Evolutionary conservation across 1,284 basidiomycete species (phyloP).

Genomic region (Meripilus lineatus): DNA sequence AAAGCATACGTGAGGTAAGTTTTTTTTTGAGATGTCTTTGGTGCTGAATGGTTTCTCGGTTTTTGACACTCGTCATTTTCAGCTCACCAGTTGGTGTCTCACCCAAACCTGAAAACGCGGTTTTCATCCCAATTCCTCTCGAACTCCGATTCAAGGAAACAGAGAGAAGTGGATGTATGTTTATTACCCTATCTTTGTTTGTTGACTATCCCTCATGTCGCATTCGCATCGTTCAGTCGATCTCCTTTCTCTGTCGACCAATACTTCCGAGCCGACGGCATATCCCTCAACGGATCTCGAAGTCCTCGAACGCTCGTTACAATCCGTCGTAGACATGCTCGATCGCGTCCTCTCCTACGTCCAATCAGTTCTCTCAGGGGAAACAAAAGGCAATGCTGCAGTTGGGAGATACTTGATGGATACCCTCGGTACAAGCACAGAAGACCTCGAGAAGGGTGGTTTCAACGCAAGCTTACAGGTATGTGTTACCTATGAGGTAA

Average conservation of each 20-base stretch:
- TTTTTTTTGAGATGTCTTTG: too few species aligned
- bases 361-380: slow-evolving; percentile 74
- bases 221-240: slow-evolving; percentile 52
- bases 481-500: too few species aligned
- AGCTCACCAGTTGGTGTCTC: slow-evolving; percentile 82
- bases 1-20: slow-evolving; percentile 83
- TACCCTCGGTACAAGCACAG: slow-evolving; percentile 68
- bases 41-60: too few species aligned
- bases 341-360: slow-evolving; percentile 88
- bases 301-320: slow-evolving; percentile 67
- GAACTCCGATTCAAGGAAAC: slow-evolving; percentile 77
- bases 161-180: slow-evolving; percentile 82
- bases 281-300: slow-evolving; percentile 60
- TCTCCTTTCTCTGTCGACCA: slow-evolving; percentile 44
- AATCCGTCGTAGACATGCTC: slow-evolving; percentile 73
- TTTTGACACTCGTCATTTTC: slow-evolving; percentile 10
- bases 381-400: slow-evolving; percentile 79
- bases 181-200: neutral
- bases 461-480: slow-evolving; percentile 78
- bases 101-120: slow-evolving; percentile 88
- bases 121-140: slow-evolving; percentile 86
- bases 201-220: slow-evolving; percentile 1
- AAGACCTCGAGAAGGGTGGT: slow-evolving; percentile 65
- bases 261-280: slow-evolving; percentile 41
- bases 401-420: slow-evolving; percentile 93